Evolutionary conservation across 2,329 filamentous ascomycete genomes (phyloP), one percentile per base, ranked within the genome.

Genomic region (Ophiostoma triangulosporum): DNA sequence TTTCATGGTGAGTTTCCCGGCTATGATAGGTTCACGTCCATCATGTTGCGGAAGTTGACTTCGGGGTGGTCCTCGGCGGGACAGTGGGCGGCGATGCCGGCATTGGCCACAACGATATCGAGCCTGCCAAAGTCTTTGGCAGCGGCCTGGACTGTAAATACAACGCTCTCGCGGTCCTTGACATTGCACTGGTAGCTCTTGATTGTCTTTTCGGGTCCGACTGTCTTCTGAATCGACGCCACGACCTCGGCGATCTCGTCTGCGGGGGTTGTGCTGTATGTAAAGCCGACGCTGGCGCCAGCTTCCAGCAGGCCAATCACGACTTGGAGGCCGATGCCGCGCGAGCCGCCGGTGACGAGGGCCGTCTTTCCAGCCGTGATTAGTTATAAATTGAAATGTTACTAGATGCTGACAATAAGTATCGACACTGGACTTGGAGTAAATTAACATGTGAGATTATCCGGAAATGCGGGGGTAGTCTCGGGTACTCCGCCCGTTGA

Each of bases 71-170:
- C 81, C 32, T 87, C 72, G 64, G 84, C 80, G 8, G 80, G 65
- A 0, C 83, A 83, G 55, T 86, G 76, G 60, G 84, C 83, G 6
- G 84, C 86, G 57, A 79, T 77, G 54, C 84, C 84, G 17, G 84
- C 83, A 66, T 93, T 91, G 60, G 86, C 86, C 45, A 90, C 78
- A 61, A 91, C 88, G 59, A 88, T 73, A 61, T 90, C 86, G 6
- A 91, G 76, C 4, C 84, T 78, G 55, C 82, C 82, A 68, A 90
- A 85, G 15, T 90, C 84, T 55, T 70, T 64, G 40, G 81, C 69
- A 57, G 78, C 75, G 6, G 70, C 66, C 56, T 74, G 67, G 40
- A 84, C 70, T 9, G 74, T 70, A 12, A 67, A 62, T 29, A 74
- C 67, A 9, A 81, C 74, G 4, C 71, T 69, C 22, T 76, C 72